A percentile compares a stretch with the other conserved stretches of the same genome.
phyloP scores from a whole-genome alignment of 139 green algal genomes.

The Haematococcus sp. region DNA sequence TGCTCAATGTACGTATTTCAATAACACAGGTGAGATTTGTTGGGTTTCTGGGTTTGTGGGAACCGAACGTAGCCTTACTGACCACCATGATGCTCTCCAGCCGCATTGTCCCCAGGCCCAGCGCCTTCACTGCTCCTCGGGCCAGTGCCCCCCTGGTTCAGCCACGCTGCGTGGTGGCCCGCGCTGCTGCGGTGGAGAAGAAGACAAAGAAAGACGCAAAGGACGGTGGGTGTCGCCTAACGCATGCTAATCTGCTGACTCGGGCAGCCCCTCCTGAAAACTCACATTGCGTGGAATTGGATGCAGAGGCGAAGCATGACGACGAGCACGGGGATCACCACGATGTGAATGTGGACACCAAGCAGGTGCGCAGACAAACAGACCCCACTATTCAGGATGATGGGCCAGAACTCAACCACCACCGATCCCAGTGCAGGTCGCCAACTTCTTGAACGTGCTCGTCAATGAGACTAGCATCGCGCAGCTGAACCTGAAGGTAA shows the following conservation, averaged over 20 bases:
- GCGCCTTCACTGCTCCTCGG: not conserved
- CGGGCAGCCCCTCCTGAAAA: not conserved
- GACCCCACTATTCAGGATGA: not conserved
- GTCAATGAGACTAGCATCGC: conserved; percentile 83
- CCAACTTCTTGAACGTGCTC: conserved; percentile 65
- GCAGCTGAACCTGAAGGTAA: conserved; percentile 79
- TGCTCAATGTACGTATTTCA: too few relatives aligned
- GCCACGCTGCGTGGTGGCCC: not conserved
- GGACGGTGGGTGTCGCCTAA: conserved; percentile 17
- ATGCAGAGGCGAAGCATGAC: not conserved
- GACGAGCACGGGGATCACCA: conserved; percentile 38
- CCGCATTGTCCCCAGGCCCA: not conserved
- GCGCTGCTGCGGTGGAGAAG: conserved; percentile 14
- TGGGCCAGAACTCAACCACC: not conserved
- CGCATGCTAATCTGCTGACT: not conserved
- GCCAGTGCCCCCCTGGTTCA: not conserved
- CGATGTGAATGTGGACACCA: conserved; percentile 34
- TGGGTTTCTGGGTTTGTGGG: too few relatives aligned
- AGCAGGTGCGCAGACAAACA: conserved; percentile 27
- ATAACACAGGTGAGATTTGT: too few relatives aligned
- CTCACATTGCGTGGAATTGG: not conserved
- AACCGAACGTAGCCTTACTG: too few relatives aligned
- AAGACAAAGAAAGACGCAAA: conserved; percentile 23
- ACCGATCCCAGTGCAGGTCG: conserved; percentile 53
- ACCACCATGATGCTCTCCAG: conserved; percentile 12